phyloP scores from a whole-genome alignment of 2,329 filamentous ascomycete species.

The Talaromyces amestolkiae region DNA sequence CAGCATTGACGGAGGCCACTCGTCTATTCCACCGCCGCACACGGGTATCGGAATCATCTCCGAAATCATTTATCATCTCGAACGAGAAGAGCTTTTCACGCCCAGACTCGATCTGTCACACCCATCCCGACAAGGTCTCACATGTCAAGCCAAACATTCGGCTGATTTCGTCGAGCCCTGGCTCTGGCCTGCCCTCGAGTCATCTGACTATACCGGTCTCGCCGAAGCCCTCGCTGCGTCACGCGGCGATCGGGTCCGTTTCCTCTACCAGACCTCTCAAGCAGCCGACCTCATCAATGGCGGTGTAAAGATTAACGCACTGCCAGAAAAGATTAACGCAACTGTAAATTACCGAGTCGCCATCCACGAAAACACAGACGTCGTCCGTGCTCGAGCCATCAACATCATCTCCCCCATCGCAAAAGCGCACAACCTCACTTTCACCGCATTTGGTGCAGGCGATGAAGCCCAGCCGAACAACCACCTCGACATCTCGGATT shows the following conservation, averaged over 20 bases:
- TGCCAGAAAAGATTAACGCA: constrained; percentile 54
- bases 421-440: constrained; percentile 41
- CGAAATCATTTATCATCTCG: constrained; percentile 65
- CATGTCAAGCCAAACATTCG: constrained; percentile 59
- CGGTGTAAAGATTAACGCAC: constrained; percentile 58
- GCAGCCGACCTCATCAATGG: constrained; percentile 55
- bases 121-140: constrained; percentile 56
- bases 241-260: constrained; percentile 45
- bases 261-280: constrained; percentile 58
- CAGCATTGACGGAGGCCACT: constrained; percentile 60
- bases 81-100: constrained; percentile 53
- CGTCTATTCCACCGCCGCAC: constrained; percentile 59
- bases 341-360: constrained; percentile 59
- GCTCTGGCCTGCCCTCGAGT: constrained; percentile 44
- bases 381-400: constrained; percentile 48
- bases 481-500: constrained; percentile 32
- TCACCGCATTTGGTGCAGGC: constrained; percentile 43
- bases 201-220: constrained; percentile 46
- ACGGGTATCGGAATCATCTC: constrained; percentile 68
- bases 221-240: constrained; percentile 35
- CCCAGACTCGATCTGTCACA: constrained; percentile 52
- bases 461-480: constrained; percentile 22
- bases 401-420: constrained; percentile 49
- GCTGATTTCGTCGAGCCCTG: constrained; percentile 46
- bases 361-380: constrained; percentile 51